Percentiles rank a stretch among this genome's conserved stretches.
Evolutionary conservation across 192 early-diverging fungal genomes (phyloP).

Genomic region (Phlyctochytrium planicorne): DNA sequence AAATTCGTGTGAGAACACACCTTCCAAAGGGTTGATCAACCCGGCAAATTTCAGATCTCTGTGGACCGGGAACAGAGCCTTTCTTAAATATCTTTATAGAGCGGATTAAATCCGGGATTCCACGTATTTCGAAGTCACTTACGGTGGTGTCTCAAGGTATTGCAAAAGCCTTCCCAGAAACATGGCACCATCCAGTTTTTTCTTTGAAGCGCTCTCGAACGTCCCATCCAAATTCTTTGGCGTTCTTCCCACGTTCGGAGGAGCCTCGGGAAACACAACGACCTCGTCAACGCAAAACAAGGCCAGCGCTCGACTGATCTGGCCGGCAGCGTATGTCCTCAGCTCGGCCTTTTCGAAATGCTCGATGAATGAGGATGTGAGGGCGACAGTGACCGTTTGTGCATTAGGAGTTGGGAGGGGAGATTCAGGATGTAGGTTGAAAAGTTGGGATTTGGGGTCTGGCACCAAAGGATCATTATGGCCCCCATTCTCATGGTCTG

Average conservation of each 20-base stretch:
- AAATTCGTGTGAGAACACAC: too few species aligned
- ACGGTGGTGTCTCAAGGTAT: constrained; percentile 70
- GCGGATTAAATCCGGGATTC: too few species aligned
- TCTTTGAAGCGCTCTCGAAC: constrained; percentile 36
- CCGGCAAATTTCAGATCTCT: constrained; percentile 63
- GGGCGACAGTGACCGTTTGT: constrained; percentile 65
- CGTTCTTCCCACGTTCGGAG: constrained; percentile 5
- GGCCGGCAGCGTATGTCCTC: constrained; percentile 69
- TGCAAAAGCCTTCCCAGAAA: constrained; percentile 68
- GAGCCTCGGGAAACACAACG: constrained; percentile 62
- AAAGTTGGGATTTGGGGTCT: not conserved
- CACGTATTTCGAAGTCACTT: too few species aligned
- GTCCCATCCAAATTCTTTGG: constrained; percentile 23
- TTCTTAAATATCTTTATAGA: too few species aligned
- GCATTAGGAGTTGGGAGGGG: constrained; percentile 4
- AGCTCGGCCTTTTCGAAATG: constrained; percentile 61
- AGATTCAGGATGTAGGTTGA: not conserved
- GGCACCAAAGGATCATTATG: too few species aligned
- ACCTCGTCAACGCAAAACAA: constrained; percentile 69
- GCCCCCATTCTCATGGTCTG: too few species aligned
- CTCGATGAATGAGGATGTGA: constrained; percentile 66
- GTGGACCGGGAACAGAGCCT: constrained; percentile 65
- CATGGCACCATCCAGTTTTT: constrained; percentile 50
- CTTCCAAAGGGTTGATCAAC: constrained; percentile 45
- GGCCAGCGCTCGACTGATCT: constrained; percentile 60